Percentiles rank a stretch among this genome's conserved stretches.
Evolutionary conservation across 164 flowering plant genomes (phyloP).

Genomic region (Saururus chinensis): DNA sequence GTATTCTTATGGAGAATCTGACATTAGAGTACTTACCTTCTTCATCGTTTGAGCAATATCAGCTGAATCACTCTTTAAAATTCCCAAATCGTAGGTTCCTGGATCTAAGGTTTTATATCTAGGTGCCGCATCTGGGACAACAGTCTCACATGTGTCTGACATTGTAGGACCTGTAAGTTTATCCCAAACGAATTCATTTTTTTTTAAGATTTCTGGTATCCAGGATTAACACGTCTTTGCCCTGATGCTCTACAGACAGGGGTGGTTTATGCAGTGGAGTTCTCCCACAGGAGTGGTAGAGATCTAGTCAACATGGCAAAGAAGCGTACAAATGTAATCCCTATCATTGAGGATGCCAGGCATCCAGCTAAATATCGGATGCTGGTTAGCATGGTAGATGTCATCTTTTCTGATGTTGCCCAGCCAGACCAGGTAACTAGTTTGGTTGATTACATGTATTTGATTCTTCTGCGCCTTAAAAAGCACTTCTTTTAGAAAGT

Average conservation of each 20-base stretch:
- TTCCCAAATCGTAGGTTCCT: constrained; percentile 39
- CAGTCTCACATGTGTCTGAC: constrained; percentile 96
- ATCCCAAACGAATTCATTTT: no score
- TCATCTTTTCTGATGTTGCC: constrained; percentile 90
- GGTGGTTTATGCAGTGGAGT: constrained; percentile 89
- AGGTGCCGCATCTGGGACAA: constrained; percentile 97
- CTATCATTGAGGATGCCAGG: constrained; percentile 90
- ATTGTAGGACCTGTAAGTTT: constrained; percentile 63
- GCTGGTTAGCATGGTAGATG: constrained; percentile 96
- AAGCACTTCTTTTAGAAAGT: neutral
- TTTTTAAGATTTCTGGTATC: neutral
- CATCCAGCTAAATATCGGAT: constrained; percentile 93
- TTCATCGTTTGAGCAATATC: neutral
- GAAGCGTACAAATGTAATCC: constrained; percentile 86
- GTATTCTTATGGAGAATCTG: neutral
- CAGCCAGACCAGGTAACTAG: constrained; percentile 90
- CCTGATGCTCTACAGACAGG: constrained; percentile 18
- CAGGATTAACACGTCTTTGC: neutral
- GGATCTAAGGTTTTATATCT: constrained; percentile 82
- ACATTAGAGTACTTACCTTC: neutral
- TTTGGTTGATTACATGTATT: neutral
- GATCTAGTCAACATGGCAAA: constrained; percentile 98
- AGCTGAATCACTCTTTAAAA: neutral
- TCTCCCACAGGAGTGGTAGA: constrained; percentile 98
- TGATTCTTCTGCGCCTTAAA: neutral